A percentile compares a stretch with the other conserved stretches of the same genome.
Evolutionary conservation across 2,329 filamentous ascomycete genomes (phyloP).

Genomic region (Xylariaceae sp.): DNA sequence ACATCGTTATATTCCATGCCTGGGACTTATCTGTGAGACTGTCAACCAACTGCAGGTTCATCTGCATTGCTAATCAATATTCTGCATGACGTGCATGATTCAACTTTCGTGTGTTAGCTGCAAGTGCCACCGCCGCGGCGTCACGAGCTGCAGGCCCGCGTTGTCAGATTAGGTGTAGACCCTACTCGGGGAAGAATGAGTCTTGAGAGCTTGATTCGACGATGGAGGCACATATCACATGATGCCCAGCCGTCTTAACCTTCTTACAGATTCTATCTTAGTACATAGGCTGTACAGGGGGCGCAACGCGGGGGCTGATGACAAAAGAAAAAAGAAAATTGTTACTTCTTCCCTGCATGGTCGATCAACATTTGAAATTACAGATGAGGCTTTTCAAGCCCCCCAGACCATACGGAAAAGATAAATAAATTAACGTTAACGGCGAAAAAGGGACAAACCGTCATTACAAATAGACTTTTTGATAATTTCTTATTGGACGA

Average conservation of each 20-base stretch:
- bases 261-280: not conserved
- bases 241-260: conserved; percentile 1
- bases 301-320: not conserved
- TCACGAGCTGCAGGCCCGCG: not conserved
- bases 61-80: too few relatives aligned
- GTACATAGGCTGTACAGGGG: conserved; percentile 2
- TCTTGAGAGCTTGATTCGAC: not conserved
- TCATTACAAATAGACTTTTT: not conserved
- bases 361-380: conserved; percentile 5
- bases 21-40: not conserved
- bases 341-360: conserved; percentile 1
- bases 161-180: not conserved
- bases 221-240: not conserved
- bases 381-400: not conserved
- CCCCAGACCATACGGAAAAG: not conserved
- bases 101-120: conserved; percentile 11
- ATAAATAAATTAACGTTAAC: not conserved
- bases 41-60: too few relatives aligned
- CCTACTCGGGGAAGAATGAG: not conserved
- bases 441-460: not conserved
- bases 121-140: not conserved
- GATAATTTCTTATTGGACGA: not conserved
- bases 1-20: not conserved
- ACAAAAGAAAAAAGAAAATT: conserved; percentile 11
- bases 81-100: not conserved